A percentile compares a stretch with the other conserved stretches of the same genome.
These are phyloP conservation scores for Pythium rishiriense DNA, from an alignment of 352 stramenopile species.

Conservation along the genomic window DNA sequence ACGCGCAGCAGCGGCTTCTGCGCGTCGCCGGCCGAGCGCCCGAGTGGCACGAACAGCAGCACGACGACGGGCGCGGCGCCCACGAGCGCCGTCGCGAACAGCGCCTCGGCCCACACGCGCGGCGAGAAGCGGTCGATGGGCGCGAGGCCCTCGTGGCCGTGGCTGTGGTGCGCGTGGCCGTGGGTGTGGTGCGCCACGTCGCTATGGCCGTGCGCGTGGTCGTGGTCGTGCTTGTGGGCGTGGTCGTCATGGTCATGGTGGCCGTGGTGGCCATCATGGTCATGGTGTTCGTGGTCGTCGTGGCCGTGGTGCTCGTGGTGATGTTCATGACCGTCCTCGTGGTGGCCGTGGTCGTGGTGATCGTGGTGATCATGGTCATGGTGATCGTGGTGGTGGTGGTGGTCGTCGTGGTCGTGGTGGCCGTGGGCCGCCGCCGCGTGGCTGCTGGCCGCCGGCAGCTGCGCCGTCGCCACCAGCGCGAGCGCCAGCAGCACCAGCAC, in stretches of 20 bases:
- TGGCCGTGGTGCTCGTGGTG: slow-evolving; percentile 9
- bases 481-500: slow-evolving; percentile 5
- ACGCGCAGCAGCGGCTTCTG: slow-evolving; percentile 77
- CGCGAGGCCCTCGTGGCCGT: slow-evolving; percentile 3
- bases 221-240: background rate
- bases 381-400: background rate
- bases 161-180: background rate
- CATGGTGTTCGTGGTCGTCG: background rate
- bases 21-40: slow-evolving; percentile 42
- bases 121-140: slow-evolving; percentile 41
- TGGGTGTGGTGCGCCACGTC: background rate
- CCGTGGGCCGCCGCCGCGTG: background rate
- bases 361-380: background rate
- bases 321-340: slow-evolving; percentile 1
- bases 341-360: background rate
- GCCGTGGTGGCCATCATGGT: background rate
- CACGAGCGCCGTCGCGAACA: slow-evolving; percentile 73
- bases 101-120: slow-evolving; percentile 56
- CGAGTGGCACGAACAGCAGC: slow-evolving; percentile 71
- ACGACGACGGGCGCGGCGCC: slow-evolving; percentile 70
- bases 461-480: background rate
- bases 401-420: background rate
- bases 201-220: too few relatives aligned
- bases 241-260: background rate
- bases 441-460: background rate